A percentile compares a stretch with the other conserved stretches of the same genome.
Evolutionary conservation across 768 basidiomycete species (phyloP).

Genomic region (Lactifluus echinatus): DNA sequence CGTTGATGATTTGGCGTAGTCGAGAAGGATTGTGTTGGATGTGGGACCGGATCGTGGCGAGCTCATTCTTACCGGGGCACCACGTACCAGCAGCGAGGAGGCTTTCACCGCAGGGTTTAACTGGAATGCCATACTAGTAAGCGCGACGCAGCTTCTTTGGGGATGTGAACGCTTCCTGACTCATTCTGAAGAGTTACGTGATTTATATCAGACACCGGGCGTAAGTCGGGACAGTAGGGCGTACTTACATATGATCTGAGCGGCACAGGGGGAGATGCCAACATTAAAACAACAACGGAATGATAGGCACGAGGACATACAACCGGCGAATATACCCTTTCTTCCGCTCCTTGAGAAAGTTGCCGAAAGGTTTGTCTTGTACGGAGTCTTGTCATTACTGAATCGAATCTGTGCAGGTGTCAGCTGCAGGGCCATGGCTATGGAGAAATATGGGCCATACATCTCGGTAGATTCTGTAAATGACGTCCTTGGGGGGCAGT

Average conservation of each 20-base stretch:
- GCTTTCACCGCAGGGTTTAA: constrained; percentile 57
- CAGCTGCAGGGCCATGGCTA: not conserved
- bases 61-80: constrained; percentile 72
- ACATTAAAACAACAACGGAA: not conserved
- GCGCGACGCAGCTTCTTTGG: not conserved
- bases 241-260: constrained; percentile 53
- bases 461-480: constrained; percentile 91
- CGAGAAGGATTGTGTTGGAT: constrained; percentile 52
- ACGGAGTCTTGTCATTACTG: constrained; percentile 93
- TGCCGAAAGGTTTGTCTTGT: constrained; percentile 75
- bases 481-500: constrained; percentile 84
- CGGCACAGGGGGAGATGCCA: not conserved
- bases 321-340: constrained; percentile 84
- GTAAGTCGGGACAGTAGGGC: not conserved
- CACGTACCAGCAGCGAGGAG: constrained; percentile 74
- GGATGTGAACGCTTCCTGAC: constrained; percentile 18
- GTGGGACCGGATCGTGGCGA: constrained; percentile 70
- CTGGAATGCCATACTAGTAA: constrained; percentile 31
- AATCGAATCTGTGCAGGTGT: constrained; percentile 61
- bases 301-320: constrained; percentile 37
- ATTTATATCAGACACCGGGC: not conserved
- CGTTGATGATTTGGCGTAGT: constrained; percentile 58
- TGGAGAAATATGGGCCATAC: constrained; percentile 32
- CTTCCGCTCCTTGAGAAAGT: constrained; percentile 83
- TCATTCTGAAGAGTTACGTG: constrained; percentile 20